These are phyloP conservation scores for Murraya koenigii DNA, from an alignment of 345 rosid genomes.

Conservation along the genomic window DNA sequence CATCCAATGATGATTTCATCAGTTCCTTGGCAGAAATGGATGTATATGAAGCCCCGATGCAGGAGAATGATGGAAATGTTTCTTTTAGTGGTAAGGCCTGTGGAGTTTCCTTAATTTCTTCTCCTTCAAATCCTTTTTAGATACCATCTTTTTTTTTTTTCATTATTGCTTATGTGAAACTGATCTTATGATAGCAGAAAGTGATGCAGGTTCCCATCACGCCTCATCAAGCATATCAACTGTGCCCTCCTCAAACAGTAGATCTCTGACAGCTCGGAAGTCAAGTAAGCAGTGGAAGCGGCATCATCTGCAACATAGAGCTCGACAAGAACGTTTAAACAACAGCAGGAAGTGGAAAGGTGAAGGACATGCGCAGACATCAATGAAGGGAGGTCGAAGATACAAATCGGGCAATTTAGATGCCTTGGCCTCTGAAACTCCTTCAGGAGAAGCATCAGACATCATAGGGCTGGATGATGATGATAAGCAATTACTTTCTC, in stretches of 20 bases:
- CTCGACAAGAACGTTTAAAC: slow-evolving; percentile 88
- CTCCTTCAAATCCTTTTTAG: not conserved
- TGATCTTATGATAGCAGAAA: slow-evolving; percentile 14
- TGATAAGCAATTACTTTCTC: slow-evolving; percentile 28
- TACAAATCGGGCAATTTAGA: slow-evolving; percentile 29
- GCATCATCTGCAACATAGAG: slow-evolving; percentile 76
- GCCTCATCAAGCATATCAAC: slow-evolving; percentile 35
- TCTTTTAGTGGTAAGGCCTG: slow-evolving; percentile 49
- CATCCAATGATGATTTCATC: slow-evolving; percentile 45
- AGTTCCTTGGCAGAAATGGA: slow-evolving; percentile 87
- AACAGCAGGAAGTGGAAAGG: slow-evolving; percentile 94
- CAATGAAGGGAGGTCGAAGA: slow-evolving; percentile 33
- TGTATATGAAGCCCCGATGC: slow-evolving; percentile 54
- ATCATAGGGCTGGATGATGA: slow-evolving; percentile 39
- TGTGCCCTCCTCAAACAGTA: slow-evolving; percentile 51
- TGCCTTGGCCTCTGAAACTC: slow-evolving; percentile 25
- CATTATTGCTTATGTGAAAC: slow-evolving; percentile 1
- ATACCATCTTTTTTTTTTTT: not conserved
- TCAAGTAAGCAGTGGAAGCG: slow-evolving; percentile 93
- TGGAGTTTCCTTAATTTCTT: not conserved
- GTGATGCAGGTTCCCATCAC: slow-evolving; percentile 51
- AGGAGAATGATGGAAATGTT: slow-evolving; percentile 27
- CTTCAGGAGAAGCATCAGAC: slow-evolving; percentile 35
- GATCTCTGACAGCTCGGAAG: slow-evolving; percentile 55
- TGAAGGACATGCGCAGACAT: slow-evolving; percentile 49